Conservation (phyloP, 2,329 filamentous ascomycete genomes). For the Aspergillus sp. region DNA sequence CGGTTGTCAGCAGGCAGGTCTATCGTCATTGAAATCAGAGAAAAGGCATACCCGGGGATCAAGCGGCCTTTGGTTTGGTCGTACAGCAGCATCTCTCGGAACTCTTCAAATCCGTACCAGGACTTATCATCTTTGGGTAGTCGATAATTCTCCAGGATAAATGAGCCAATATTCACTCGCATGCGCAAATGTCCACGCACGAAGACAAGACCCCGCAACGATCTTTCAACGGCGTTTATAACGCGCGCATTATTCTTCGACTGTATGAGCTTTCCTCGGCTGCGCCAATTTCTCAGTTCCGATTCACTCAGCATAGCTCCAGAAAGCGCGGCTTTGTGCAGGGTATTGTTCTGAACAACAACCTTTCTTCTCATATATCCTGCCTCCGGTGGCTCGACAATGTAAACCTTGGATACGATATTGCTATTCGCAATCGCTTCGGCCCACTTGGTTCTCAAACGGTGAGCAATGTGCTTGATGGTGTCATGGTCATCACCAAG, state of each 20-base stretch:
- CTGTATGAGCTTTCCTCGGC: constrained; percentile 20
- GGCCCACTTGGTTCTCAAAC: constrained; percentile 28
- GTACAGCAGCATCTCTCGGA: constrained; percentile 40
- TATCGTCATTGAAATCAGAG: background rate
- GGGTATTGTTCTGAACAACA: constrained; percentile 17
- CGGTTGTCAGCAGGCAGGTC: background rate
- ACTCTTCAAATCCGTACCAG: constrained; percentile 39
- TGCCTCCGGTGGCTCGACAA: constrained; percentile 30
- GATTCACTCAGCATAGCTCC: constrained; percentile 16
- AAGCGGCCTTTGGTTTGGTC: constrained; percentile 37
- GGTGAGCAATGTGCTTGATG: constrained; percentile 37
- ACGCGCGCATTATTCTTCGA: constrained; percentile 32
- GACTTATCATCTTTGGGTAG: constrained; percentile 23
- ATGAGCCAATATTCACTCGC: constrained; percentile 43
- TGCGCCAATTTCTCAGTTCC: constrained; percentile 23
- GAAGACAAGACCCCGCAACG: constrained; percentile 31
- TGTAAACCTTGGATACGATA: constrained; percentile 33
- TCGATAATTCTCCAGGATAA: constrained; percentile 39
- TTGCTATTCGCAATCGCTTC: constrained; percentile 28
- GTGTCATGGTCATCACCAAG: constrained; percentile 31
- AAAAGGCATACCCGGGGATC: constrained; percentile 35
- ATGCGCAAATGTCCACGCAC: constrained; percentile 40
- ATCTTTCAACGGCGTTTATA: constrained; percentile 29
- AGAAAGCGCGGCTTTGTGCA: constrained; percentile 22
- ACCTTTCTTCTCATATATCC: constrained; percentile 24